phyloP scores from a whole-genome alignment of 192 early-diverging fungal genomes.

The Umbelopsis vinacea region DNA sequence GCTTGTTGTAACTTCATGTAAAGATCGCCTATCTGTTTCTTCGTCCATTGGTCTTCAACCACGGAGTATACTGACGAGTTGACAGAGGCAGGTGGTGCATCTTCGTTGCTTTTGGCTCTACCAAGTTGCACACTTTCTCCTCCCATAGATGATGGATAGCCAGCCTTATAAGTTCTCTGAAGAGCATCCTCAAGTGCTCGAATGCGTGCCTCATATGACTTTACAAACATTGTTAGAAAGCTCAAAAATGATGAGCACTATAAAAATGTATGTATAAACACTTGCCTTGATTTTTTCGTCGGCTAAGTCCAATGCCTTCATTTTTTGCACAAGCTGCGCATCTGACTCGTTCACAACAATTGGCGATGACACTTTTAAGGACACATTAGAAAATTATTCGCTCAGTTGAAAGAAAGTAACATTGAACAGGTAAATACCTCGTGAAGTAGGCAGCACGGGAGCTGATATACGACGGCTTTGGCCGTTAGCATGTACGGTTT shows the following conservation, averaged over 20 bases:
- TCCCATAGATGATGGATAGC: neutral
- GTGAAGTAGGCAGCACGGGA: neutral
- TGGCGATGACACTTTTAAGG: neutral
- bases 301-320: constrained; percentile 19
- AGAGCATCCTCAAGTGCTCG: constrained; percentile 44
- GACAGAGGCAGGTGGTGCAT: neutral
- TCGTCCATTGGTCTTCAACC: neutral
- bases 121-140: constrained; percentile 4
- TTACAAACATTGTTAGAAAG: neutral
- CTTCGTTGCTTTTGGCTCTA: neutral
- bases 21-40: constrained; percentile 9
- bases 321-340: constrained; percentile 16
- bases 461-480: constrained; percentile 2
- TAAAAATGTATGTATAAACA: no score
- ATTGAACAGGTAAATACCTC: neutral
- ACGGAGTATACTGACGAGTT: neutral
- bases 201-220: constrained; percentile 43
- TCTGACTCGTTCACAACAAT: constrained; percentile 15
- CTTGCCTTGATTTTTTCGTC: constrained; percentile 39
- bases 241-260: no score
- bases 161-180: constrained; percentile 42
- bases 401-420: neutral
- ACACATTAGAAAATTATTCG: neutral
- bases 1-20: constrained; percentile 10
- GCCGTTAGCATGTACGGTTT: neutral